These are phyloP conservation scores for Helenozyma baotianmanensis DNA, from an alignment of 805 yeast genomes.

Conservation along the genomic window DNA sequence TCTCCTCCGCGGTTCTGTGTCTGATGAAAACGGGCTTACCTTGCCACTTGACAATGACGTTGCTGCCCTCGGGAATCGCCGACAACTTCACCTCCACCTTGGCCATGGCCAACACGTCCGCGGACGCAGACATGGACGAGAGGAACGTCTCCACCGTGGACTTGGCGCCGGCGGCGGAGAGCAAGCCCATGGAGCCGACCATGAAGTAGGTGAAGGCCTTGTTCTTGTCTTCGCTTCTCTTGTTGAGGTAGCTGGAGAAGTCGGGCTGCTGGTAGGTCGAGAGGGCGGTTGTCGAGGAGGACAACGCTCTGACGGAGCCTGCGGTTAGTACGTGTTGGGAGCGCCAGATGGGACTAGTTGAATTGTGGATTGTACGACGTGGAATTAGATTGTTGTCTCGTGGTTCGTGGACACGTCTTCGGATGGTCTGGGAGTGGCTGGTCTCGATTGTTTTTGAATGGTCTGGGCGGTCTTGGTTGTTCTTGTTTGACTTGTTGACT, in stretches of 20 bases:
- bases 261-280: conserved; percentile 90
- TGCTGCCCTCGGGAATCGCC: conserved; percentile 95
- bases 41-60: conserved; percentile 98
- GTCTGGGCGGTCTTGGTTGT: too few species aligned
- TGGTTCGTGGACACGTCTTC: conserved; percentile 1
- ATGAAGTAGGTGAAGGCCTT: conserved; percentile 93
- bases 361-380: too few species aligned
- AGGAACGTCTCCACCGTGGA: conserved; percentile 92
- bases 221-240: conserved; percentile 58
- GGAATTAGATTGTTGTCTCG: too few species aligned
- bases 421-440: neutral
- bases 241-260: conserved; percentile 74
- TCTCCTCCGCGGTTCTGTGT: conserved; percentile 93
- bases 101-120: conserved; percentile 98
- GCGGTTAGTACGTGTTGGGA: conserved; percentile 16
- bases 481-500: too few species aligned
- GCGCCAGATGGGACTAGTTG: neutral
- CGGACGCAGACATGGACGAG: conserved; percentile 93
- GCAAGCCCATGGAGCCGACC: conserved; percentile 92
- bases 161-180: conserved; percentile 92
- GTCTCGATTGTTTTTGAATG: too few species aligned
- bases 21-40: conserved; percentile 99
- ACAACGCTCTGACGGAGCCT: conserved; percentile 45
- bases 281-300: conserved; percentile 50
- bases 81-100: conserved; percentile 95